phyloP scores from a whole-genome alignment of 164 flowering plant genomes.

The Piper longum region DNA sequence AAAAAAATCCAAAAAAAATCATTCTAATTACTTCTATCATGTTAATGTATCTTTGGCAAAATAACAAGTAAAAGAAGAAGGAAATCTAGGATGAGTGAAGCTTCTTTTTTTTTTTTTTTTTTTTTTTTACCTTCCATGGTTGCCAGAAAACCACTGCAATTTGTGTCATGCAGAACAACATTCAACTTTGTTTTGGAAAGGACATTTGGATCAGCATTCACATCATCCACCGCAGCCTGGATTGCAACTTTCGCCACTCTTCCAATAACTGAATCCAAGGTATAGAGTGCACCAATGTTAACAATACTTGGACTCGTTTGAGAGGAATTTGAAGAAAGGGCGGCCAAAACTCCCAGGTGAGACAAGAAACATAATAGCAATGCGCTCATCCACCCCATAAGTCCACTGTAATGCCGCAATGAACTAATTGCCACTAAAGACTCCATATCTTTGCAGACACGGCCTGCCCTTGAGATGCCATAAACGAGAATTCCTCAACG shows the following conservation, averaged over 20 bases:
- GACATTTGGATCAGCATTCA: constrained; percentile 47
- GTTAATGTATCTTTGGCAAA: too few species aligned
- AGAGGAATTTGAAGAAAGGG: constrained; percentile 13
- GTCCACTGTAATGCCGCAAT: constrained; percentile 1
- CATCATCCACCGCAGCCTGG: constrained; percentile 59
- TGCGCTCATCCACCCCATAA: constrained; percentile 5
- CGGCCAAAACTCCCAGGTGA: constrained; percentile 15
- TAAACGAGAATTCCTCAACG: background rate
- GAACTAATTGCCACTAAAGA: constrained; percentile 10
- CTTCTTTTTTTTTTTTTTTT: too few species aligned
- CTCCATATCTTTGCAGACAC: constrained; percentile 1
- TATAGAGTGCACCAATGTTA: constrained; percentile 55
- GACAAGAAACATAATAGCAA: constrained; percentile 12
- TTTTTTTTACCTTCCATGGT: constrained; percentile 49
- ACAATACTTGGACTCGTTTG: constrained; percentile 28
- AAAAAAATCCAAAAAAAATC: too few species aligned
- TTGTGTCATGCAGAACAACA: constrained; percentile 33
- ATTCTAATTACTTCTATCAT: too few species aligned
- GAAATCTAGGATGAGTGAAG: background rate
- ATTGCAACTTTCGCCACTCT: constrained; percentile 46
- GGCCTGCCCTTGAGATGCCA: background rate
- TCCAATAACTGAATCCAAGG: constrained; percentile 52
- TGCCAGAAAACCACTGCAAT: constrained; percentile 71
- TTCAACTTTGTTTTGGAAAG: constrained; percentile 40
- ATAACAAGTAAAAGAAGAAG: too few species aligned